Base-by-base conservation (phyloP, 2,329 filamentous ascomycete species). In the Ceratocystis ficicola region DNA sequence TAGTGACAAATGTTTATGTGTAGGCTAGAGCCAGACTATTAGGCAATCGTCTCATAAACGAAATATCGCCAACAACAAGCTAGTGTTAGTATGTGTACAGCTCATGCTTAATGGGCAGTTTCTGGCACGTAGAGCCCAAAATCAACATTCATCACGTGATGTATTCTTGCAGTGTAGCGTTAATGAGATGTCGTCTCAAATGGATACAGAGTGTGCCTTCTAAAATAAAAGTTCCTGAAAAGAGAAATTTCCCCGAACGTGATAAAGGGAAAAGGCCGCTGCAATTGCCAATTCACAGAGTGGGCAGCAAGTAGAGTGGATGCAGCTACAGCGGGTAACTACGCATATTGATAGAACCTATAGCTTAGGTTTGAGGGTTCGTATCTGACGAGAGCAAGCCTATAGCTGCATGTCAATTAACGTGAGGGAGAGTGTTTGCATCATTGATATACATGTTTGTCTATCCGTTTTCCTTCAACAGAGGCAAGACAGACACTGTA, bases 131-230 rank as follows among this genome's bases (percentile, higher is more conserved):
- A 10, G 32, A 10, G 3, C 32, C 10, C 10, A 12, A 10, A 1
- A 36, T 4, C 32, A 36, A 36, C 22, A 0, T 20, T 15, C 48
- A 28, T 5, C 48, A 52, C 7, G 6, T 25, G 8, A 52, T 25
- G 4, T 12, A 22, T 25, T 52, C 6, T 10, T 25, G 12, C 10
- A 25, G 48, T 12, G 20, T 52, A 6, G 12, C 15, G 17, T 17
- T 59, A 32, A 36, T 12, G 28, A 59, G 52, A 59, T 59, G 52
- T 59, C 52, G 52, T 59, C 52, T 59, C 52, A 17, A 59, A 59
- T 59, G 28, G 52, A 59, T 59, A 59, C 52, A n/a, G 25, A 2
- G 32, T 17, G 28, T 59, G n/a, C 52, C 28, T 59, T 32, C 52
- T 59, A 25, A 59, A 30, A 59, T n/a, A 32, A 59, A 30, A 59